phyloP scores from a whole-genome alignment of 1,139 yeast species.

The Blastobotrys raffinosifermentans region DNA sequence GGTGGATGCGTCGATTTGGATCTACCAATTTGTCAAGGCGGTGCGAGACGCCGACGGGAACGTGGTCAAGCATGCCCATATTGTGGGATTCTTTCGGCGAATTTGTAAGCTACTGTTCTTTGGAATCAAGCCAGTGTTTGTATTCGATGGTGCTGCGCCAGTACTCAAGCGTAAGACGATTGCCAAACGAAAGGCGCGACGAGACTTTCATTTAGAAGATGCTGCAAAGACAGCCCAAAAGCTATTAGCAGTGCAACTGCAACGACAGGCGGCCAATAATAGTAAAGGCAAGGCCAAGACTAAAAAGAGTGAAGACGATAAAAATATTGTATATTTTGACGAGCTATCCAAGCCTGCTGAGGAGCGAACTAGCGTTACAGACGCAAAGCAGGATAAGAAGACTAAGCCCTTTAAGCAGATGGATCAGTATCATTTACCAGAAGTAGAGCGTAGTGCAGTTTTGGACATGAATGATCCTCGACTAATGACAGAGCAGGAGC shows the following conservation, averaged over 20 bases:
- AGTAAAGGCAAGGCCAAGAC: constrained; percentile 11
- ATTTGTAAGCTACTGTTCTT: constrained; percentile 84
- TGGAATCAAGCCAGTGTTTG: constrained; percentile 90
- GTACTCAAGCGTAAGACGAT: constrained; percentile 73
- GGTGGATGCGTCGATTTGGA: constrained; percentile 98
- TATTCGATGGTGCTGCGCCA: constrained; percentile 98
- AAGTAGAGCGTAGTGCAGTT: constrained; percentile 43
- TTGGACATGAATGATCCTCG: constrained; percentile 53
- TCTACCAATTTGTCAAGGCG: constrained; percentile 92
- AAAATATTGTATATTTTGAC: constrained; percentile 27
- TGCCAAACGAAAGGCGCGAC: constrained; percentile 56
- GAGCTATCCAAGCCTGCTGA: constrained; percentile 18
- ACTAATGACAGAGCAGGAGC: constrained; percentile 67
- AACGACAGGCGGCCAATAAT: constrained; percentile 42
- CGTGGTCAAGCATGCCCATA: constrained; percentile 71
- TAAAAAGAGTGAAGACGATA: constrained; percentile 15
- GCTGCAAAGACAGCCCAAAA: constrained; percentile 74
- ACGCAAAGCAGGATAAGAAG: constrained; percentile 3
- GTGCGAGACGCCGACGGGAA: constrained; percentile 84
- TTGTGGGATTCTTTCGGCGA: constrained; percentile 89
- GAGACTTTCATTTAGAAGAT: constrained; percentile 69
- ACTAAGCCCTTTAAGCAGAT: constrained; percentile 16
- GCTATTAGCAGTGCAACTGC: constrained; percentile 73
- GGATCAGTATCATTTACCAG: constrained; percentile 87
- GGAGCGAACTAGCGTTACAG: too few relatives aligned